Evolutionary conservation across 352 stramenopile species (phyloP).

Genomic region (Detonula confervacea): DNA sequence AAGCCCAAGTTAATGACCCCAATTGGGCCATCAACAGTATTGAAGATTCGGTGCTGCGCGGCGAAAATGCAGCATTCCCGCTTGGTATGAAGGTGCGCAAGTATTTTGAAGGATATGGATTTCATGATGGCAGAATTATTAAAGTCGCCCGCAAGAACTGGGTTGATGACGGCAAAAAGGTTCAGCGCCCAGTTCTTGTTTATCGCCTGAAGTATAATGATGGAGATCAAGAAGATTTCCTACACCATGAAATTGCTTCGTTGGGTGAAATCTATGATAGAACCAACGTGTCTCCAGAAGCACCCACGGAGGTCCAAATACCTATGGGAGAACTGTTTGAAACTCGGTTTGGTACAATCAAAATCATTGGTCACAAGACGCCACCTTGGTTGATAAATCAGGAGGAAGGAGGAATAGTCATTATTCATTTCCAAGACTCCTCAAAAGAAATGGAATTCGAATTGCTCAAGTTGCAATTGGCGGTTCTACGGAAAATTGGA

Average conservation of each 20-base stretch:
- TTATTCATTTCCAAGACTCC: constrained; percentile 25
- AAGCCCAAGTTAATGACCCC: constrained; percentile 24
- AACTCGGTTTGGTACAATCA: constrained; percentile 28
- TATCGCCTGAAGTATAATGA: constrained; percentile 60
- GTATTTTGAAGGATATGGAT: constrained; percentile 49
- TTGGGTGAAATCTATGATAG: constrained; percentile 53
- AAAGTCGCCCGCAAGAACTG: constrained; percentile 39
- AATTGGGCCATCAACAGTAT: constrained; percentile 47
- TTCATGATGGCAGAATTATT: constrained; percentile 59
- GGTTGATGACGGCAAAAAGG: constrained; percentile 17
- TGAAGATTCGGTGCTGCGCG: constrained; percentile 57
- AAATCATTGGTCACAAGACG: constrained; percentile 38
- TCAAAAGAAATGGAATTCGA: constrained; percentile 22
- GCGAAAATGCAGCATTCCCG: constrained; percentile 41
- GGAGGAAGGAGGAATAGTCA: constrained; percentile 32
- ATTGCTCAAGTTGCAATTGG: constrained; percentile 47
- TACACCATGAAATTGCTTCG: constrained; percentile 54
- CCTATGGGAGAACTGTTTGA: constrained; percentile 35
- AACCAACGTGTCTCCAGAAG: constrained; percentile 30
- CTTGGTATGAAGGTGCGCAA: constrained; percentile 54
- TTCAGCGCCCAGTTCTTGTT: constrained; percentile 39
- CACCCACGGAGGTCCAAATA: constrained; percentile 31
- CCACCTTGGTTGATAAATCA: constrained; percentile 7
- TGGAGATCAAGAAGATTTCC: constrained; percentile 55
- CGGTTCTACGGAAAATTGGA: constrained; percentile 42